phyloP scores from a whole-genome alignment of 2,329 filamentous ascomycete species.

The Aspergillus aculeatinus region DNA sequence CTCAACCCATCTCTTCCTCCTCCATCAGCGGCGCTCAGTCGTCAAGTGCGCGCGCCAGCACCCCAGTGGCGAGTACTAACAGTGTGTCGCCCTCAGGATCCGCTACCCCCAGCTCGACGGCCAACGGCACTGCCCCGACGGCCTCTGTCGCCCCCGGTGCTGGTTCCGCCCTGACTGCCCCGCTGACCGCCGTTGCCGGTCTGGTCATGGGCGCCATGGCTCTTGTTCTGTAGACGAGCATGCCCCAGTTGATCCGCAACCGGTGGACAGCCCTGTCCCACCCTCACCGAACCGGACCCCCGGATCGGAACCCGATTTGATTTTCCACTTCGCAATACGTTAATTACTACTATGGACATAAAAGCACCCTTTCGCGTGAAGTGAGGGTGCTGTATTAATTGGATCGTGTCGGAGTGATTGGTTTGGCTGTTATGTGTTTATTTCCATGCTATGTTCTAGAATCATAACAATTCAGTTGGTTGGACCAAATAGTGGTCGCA shows the following conservation, averaged over 20 bases:
- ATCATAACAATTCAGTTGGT: no score
- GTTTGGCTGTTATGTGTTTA: no score
- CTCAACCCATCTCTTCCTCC: background rate
- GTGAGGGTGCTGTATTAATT: no score
- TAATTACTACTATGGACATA: background rate
- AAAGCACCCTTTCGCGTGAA: no score
- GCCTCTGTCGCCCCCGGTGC: background rate
- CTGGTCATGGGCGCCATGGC: conserved; percentile 24
- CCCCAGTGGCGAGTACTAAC: conserved; percentile 14
- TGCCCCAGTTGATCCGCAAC: no score
- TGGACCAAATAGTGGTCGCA: no score
- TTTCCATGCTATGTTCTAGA: no score
- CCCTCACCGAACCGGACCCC: no score
- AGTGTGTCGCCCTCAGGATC: conserved; percentile 6
- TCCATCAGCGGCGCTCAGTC: background rate
- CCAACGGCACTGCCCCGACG: conserved; percentile 6
- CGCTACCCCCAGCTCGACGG: conserved; percentile 1
- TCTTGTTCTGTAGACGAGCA: conserved; percentile 5
- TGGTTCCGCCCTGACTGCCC: conserved; percentile 15
- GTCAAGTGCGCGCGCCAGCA: conserved; percentile 9
- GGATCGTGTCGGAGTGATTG: no score
- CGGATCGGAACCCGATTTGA: no score
- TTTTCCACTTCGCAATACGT: no score
- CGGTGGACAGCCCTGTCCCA: no score
- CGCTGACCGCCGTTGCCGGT: conserved; percentile 19